phyloP scores from a whole-genome alignment of 169 alveolate genomes.

The Cryptosporidium andersoni region DNA sequence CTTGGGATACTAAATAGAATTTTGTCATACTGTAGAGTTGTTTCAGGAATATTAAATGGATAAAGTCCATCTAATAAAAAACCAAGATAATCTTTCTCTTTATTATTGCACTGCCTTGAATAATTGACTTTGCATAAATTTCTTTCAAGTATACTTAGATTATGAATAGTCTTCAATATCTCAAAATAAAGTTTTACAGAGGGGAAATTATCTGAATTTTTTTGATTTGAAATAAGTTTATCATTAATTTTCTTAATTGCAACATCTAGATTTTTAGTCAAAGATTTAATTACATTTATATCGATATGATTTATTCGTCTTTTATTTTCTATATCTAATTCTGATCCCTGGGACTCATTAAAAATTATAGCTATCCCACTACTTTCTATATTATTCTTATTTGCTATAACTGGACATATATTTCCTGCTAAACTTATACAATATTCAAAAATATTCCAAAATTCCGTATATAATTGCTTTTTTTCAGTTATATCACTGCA shows the following conservation, averaged over 20 bases:
- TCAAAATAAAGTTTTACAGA: constrained; percentile 43
- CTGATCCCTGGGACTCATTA: too few species aligned
- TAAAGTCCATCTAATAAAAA: constrained; percentile 22
- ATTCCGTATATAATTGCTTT: too few species aligned
- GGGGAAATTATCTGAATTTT: constrained; percentile 11
- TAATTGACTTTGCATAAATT: not conserved
- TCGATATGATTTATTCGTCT: too few species aligned
- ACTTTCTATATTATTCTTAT: too few species aligned
- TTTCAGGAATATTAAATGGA: constrained; percentile 14
- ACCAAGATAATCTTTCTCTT: not conserved
- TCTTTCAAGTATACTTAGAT: constrained; percentile 7
- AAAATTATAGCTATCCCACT: too few species aligned
- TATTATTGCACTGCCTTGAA: not conserved
- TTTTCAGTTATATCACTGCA: too few species aligned
- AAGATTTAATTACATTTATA: not conserved
- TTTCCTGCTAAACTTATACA: too few species aligned
- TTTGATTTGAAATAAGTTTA: not conserved
- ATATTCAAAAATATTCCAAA: too few species aligned
- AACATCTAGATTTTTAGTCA: not conserved
- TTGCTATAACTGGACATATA: too few species aligned
- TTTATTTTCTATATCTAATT: too few species aligned
- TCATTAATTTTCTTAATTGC: not conserved
- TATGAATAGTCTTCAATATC: constrained; percentile 34
- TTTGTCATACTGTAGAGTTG: not conserved
- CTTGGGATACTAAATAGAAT: constrained; percentile 13